Conservation (phyloP, 1,284 basidiomycete species). For the Apiotrichum mycotoxinovorans region DNA sequence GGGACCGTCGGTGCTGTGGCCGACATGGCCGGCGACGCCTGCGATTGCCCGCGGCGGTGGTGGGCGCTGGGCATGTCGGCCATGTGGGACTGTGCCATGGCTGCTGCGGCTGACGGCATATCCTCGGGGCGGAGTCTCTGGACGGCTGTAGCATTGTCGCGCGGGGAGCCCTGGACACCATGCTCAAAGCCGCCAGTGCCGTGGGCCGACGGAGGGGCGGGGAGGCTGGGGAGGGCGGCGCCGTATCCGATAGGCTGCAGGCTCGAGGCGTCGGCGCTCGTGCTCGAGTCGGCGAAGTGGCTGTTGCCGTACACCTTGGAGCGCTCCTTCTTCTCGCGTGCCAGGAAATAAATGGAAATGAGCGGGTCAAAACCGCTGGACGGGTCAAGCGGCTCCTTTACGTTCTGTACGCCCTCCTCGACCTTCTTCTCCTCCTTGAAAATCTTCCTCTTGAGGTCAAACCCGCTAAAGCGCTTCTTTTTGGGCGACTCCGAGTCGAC, state of each 20-base stretch:
- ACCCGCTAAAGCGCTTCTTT: slow-evolving; percentile 73
- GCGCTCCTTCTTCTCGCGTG: slow-evolving; percentile 89
- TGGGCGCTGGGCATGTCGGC: slow-evolving; percentile 32
- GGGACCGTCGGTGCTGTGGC: slow-evolving; percentile 24
- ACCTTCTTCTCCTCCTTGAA: slow-evolving; percentile 58
- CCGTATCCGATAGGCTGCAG: slow-evolving; percentile 57
- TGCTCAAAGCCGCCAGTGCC: slow-evolving; percentile 14
- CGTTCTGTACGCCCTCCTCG: slow-evolving; percentile 28
- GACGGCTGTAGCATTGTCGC: slow-evolving; percentile 52
- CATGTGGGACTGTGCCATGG: slow-evolving; percentile 45
- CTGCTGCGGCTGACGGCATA: slow-evolving; percentile 22
- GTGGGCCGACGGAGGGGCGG: slow-evolving; percentile 64
- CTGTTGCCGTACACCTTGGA: slow-evolving; percentile 90
- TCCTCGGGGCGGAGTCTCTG: slow-evolving; percentile 51
- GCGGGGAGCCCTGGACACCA: slow-evolving; percentile 36
- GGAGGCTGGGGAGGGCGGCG: slow-evolving; percentile 74
- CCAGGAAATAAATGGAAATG: slow-evolving; percentile 93
- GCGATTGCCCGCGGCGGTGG: slow-evolving; percentile 46
- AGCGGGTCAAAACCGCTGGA: slow-evolving; percentile 91
- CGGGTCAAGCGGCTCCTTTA: slow-evolving; percentile 64
- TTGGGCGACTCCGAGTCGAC: slow-evolving; percentile 39
- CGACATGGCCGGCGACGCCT: slow-evolving; percentile 21
- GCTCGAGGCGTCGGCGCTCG: slow-evolving; percentile 51
- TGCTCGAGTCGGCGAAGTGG: slow-evolving; percentile 87
- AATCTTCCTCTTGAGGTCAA: slow-evolving; percentile 92